Percentiles rank a stretch among this genome's conserved stretches.
Evolutionary conservation across 2,329 filamentous ascomycete species (phyloP).

Genomic region (Claviceps quebecensis): DNA sequence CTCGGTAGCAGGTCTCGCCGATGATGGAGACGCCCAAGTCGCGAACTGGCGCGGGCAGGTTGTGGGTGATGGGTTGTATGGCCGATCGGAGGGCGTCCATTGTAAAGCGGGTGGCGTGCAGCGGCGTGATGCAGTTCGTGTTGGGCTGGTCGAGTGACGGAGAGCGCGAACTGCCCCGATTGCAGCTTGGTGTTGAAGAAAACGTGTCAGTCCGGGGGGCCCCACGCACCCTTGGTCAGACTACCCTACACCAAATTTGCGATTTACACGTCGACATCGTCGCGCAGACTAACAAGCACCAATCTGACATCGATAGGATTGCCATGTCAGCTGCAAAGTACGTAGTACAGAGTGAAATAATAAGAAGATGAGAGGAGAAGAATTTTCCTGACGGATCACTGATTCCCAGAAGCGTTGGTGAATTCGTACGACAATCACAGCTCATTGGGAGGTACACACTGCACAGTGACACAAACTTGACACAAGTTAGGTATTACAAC

Average conservation of each 20-base stretch:
- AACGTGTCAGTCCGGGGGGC: not conserved
- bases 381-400: no score
- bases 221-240: not conserved
- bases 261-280: no score
- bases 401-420: no score
- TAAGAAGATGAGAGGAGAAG: no score
- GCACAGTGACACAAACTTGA: not conserved
- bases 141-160: not conserved
- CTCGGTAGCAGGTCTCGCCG: slow-evolving; percentile 71
- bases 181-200: not conserved
- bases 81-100: slow-evolving; percentile 50
- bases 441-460: not conserved
- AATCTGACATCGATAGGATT: no score
- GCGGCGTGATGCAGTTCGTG: not conserved
- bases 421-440: no score
- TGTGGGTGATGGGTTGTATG: slow-evolving; percentile 56
- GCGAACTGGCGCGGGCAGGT: slow-evolving; percentile 60
- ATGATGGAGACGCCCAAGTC: slow-evolving; percentile 67
- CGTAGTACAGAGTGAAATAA: no score
- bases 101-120: slow-evolving; percentile 1
- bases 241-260: not conserved
- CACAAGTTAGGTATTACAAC: no score
- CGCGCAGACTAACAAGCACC: no score
- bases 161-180: no score
- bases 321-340: no score